A percentile compares a stretch with the other conserved stretches of the same genome.
Conservation (phyloP, 495 filamentous ascomycete species). For the Sordaria brevicollis region DNA sequence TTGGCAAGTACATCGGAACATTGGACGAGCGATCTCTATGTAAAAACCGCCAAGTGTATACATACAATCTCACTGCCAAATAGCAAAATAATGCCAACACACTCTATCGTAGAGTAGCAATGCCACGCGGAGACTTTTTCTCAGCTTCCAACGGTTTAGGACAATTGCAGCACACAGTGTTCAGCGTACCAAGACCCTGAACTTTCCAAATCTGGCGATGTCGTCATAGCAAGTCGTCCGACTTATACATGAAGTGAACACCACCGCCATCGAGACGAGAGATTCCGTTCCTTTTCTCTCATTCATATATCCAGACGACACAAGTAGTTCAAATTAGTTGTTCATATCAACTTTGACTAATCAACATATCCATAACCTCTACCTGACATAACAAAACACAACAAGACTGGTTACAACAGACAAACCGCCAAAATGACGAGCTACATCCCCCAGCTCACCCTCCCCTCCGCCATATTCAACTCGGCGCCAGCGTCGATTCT, state of each 20-base stretch:
- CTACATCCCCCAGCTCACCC: conserved; percentile 50
- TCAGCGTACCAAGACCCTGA: background rate
- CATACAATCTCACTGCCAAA: background rate
- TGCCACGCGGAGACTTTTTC: background rate
- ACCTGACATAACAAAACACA: background rate
- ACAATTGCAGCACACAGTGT: background rate
- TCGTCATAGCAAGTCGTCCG: background rate
- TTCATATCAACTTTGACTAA: too few species aligned
- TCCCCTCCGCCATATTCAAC: conserved; percentile 55
- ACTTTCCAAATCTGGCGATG: background rate
- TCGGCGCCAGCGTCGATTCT: conserved; percentile 58
- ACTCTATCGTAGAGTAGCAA: background rate
- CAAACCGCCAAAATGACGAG: conserved; percentile 48
- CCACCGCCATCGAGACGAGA: background rate
- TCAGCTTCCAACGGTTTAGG: too few species aligned
- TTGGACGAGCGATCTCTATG: background rate
- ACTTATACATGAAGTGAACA: background rate
- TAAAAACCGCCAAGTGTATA: background rate
- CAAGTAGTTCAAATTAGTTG: too few species aligned
- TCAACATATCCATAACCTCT: background rate
- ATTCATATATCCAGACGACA: background rate
- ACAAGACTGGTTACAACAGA: background rate
- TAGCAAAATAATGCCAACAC: background rate
- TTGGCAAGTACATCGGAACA: background rate
- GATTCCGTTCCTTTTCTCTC: background rate